Base-by-base conservation (phyloP, 352 stramenopile genomes). In the Aphanomyces astaci region DNA sequence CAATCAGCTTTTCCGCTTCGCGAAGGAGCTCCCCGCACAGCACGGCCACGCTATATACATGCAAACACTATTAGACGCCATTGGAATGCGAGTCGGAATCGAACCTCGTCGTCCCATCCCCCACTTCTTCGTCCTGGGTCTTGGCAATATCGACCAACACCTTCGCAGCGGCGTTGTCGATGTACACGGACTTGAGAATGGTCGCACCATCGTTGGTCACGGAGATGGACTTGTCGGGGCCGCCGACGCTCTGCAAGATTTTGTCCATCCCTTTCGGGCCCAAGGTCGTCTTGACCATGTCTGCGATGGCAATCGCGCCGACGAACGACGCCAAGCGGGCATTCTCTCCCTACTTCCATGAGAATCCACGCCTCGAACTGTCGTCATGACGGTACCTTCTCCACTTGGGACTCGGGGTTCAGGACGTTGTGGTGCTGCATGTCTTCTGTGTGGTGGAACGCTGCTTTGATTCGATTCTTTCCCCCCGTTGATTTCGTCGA, bases 241-340 rank as follows among this genome's bases (percentile, higher is more conserved):
- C 83, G 56, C 82, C 85, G 43, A 98, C 86, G 11, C 84, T 95
- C 82, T 99, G 97, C 59, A 99, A 80, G 74, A 99, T 99, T 78
- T 99, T 99, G 82, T 99, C 97, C 96, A 99, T 99, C 30, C 97
- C 97, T 78, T 99, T 99, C n/a, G 97, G 97, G 17, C 97, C 97
- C 11, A 99, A 81, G 33, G 97, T 99, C 22, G 97, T 99, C 81
- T 99, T 99, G 30, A 99, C 97, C 72, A 99, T 92, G 80, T 99
- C 97, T 31, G 96, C 94, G 78, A 99, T 99, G 57, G 97, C 96
- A 76, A 99, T 99, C 46, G 97, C 97, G 64, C 97, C 97, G 32
- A 99, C 94, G 75, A 99, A 99, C 32, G 96, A 99, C 48, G 92
- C 96, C 78, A 99, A 89, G 70, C 97, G 95, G 64, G 97, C 97